phyloP scores from a whole-genome alignment of 805 yeast species.

The Sugiyamaella chiloensis region DNA sequence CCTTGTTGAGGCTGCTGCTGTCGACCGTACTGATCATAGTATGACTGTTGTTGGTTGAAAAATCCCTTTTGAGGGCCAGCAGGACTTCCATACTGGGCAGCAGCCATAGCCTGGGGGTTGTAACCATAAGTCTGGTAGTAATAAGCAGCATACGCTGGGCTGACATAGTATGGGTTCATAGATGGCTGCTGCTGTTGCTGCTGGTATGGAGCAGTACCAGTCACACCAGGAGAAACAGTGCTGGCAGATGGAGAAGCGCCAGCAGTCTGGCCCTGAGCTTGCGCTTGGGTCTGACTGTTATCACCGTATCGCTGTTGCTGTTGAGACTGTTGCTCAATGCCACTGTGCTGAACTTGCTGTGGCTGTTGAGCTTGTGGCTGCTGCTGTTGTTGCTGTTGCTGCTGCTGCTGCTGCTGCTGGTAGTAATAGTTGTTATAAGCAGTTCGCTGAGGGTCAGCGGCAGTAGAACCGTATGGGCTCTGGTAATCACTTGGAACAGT shows the following conservation, averaged over 20 bases:
- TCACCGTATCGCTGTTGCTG: conserved; percentile 12
- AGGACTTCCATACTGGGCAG: conserved; percentile 22
- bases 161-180: conserved; percentile 27
- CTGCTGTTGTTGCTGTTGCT: conserved; percentile 23
- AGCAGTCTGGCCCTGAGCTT: conserved; percentile 16
- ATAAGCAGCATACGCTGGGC: conserved; percentile 28
- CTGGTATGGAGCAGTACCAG: conserved; percentile 16
- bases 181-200: conserved; percentile 21
- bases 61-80: conserved; percentile 26
- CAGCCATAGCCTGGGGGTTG: conserved; percentile 25
- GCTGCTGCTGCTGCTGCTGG: conserved; percentile 20
- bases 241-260: conserved; percentile 24
- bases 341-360: conserved; percentile 24
- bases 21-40: conserved; percentile 24
- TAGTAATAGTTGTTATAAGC: conserved; percentile 23
- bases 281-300: conserved; percentile 12
- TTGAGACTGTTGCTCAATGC: conserved; percentile 11
- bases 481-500: conserved; percentile 20
- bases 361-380: conserved; percentile 17
- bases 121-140: conserved; percentile 29
- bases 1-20: conserved; percentile 18
- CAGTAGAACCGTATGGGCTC: conserved; percentile 18
- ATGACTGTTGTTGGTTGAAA: conserved; percentile 24
- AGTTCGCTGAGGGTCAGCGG: conserved; percentile 20
- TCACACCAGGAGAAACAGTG: conserved; percentile 21